A percentile compares a stretch with the other conserved stretches of the same genome.
Conservation (phyloP, 2,329 filamentous ascomycete genomes). For the Trichophyton schoenleinii region DNA sequence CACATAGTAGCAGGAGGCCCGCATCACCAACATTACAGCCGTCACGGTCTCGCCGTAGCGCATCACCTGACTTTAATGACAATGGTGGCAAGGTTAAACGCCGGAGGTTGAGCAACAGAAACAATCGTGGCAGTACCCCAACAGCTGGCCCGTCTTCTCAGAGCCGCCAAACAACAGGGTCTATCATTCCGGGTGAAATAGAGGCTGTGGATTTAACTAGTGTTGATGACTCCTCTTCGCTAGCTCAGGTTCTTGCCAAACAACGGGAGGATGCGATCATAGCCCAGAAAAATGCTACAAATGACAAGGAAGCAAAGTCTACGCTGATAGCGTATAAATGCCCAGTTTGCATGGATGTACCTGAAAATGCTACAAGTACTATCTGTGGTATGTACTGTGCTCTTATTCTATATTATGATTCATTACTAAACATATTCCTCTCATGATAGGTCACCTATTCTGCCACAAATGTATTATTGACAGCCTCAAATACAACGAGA, state of each 20-base stretch:
- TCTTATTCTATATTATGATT: background rate
- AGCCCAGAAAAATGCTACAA: slow-evolving; percentile 23
- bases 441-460: slow-evolving; percentile 45
- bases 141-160: background rate
- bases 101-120: slow-evolving; percentile 6
- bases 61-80: background rate
- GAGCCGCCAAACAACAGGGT: background rate
- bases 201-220: slow-evolving; percentile 41
- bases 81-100: slow-evolving; percentile 5
- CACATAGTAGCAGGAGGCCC: background rate
- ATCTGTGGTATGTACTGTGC: slow-evolving; percentile 42
- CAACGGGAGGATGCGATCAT: slow-evolving; percentile 42
- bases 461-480: slow-evolving; percentile 52
- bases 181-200: slow-evolving; percentile 17
- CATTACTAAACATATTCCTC: background rate
- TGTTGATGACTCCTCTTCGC: slow-evolving; percentile 28
- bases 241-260: slow-evolving; percentile 39
- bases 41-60: background rate
- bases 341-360: slow-evolving; percentile 52
- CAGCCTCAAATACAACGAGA: slow-evolving; percentile 45
- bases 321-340: slow-evolving; percentile 42
- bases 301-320: slow-evolving; percentile 22
- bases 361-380: slow-evolving; percentile 47
- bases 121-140: background rate
- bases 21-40: background rate